These are phyloP conservation scores for Chaetothyriales sp. DNA, from an alignment of 2,329 filamentous ascomycete genomes.

Conservation along the genomic window DNA sequence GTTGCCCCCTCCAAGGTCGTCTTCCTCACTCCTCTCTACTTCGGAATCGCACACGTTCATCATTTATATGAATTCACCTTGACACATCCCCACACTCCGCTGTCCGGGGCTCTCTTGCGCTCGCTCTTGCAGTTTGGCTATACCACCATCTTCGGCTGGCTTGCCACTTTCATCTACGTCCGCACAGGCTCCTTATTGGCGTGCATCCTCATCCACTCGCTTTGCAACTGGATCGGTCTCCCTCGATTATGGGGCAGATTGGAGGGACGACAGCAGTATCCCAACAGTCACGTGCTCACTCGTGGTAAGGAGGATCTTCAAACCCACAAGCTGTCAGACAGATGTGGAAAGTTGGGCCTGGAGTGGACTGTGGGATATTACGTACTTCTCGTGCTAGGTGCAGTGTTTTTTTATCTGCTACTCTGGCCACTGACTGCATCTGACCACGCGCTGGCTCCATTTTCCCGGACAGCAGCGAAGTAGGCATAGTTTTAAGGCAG, in stretches of 20 bases:
- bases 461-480: background rate
- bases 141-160: constrained; percentile 86
- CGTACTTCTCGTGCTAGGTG: constrained; percentile 56
- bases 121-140: constrained; percentile 76
- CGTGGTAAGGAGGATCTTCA: constrained; percentile 29
- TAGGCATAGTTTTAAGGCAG: background rate
- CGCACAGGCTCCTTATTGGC: constrained; percentile 70
- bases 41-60: constrained; percentile 85
- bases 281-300: constrained; percentile 9
- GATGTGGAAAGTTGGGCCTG: constrained; percentile 25
- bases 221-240: constrained; percentile 87
- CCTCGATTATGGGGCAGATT: constrained; percentile 75
- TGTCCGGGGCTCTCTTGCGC: constrained; percentile 50
- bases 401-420: constrained; percentile 54
- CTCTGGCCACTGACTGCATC: constrained; percentile 59
- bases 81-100: constrained; percentile 57
- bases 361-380: constrained; percentile 72
- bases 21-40: constrained; percentile 74
- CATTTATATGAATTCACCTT: constrained; percentile 91
- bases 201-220: constrained; percentile 63
- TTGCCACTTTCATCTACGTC: constrained; percentile 77
- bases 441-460: constrained; percentile 22
- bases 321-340: constrained; percentile 16
- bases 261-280: constrained; percentile 33
- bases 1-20: constrained; percentile 47